Evolutionary conservation across 2,329 filamentous ascomycete species (phyloP).

Genomic region (Arachnopeziza araneosa): DNA sequence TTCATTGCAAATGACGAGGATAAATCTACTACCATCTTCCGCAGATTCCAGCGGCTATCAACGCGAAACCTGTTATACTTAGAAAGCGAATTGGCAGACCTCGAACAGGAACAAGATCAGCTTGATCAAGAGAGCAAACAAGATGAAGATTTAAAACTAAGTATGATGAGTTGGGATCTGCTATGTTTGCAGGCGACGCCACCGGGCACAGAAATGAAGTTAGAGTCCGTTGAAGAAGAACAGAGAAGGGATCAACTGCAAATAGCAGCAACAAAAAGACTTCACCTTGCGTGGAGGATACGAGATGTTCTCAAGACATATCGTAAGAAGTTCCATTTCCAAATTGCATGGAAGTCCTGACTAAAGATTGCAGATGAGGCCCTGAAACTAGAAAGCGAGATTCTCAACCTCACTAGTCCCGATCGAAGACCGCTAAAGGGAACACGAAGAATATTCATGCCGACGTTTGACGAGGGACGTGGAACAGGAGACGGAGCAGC

Average conservation of each 20-base stretch:
- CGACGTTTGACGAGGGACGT: neutral
- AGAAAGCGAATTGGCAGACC: slow-evolving; percentile 17
- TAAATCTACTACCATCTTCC: slow-evolving; percentile 17
- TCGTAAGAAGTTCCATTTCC: slow-evolving; percentile 6
- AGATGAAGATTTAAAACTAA: too few relatives aligned
- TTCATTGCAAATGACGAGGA: slow-evolving; percentile 13
- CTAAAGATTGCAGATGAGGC: neutral
- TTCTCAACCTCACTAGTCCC: slow-evolving; percentile 5
- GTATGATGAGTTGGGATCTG: neutral
- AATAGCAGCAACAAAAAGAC: neutral
- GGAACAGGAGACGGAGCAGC: neutral
- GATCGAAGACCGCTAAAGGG: neutral
- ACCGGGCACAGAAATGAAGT: slow-evolving; percentile 9
- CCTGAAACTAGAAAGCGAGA: neutral
- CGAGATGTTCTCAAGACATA: slow-evolving; percentile 12
- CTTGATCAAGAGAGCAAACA: slow-evolving; percentile 10
- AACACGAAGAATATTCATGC: neutral
- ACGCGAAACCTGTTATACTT: slow-evolving; percentile 17
- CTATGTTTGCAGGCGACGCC: slow-evolving; percentile 2
- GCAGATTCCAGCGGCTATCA: slow-evolving; percentile 16
- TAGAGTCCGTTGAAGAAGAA: neutral
- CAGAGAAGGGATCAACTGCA: neutral
- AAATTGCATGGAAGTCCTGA: too few relatives aligned
- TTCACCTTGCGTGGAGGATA: slow-evolving; percentile 12
- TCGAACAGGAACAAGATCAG: slow-evolving; percentile 10